phyloP scores from a whole-genome alignment of 106 monocot species.

The Hemerocallis citrina region DNA sequence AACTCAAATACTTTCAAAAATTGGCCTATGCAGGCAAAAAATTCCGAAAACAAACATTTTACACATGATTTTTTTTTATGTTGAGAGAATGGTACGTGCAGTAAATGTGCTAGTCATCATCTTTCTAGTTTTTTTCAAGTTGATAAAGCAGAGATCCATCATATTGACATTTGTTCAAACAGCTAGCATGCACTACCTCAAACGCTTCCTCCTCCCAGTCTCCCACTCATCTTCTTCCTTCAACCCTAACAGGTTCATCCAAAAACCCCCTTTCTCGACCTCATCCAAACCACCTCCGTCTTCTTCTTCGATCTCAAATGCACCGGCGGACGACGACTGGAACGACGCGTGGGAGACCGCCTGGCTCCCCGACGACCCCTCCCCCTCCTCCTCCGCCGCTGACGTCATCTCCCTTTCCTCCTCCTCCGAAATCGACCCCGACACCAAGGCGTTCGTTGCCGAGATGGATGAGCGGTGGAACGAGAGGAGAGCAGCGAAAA shows the following conservation, averaged over 20 bases:
- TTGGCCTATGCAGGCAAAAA: too few relatives aligned
- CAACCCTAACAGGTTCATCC: not conserved
- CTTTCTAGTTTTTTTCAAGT: too few relatives aligned
- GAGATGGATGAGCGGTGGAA: conserved; percentile 97
- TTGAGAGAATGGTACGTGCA: too few relatives aligned
- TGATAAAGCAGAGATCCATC: too few relatives aligned
- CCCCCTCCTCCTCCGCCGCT: conserved; percentile 27
- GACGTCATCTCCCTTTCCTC: conserved; percentile 22
- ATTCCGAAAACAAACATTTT: too few relatives aligned
- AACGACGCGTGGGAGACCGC: conserved; percentile 92
- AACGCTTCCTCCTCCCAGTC: not conserved
- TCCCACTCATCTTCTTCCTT: not conserved
- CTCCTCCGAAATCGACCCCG: conserved; percentile 43
- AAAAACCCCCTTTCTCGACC: not conserved
- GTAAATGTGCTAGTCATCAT: too few relatives aligned
- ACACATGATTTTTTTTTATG: too few relatives aligned
- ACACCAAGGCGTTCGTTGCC: conserved; percentile 89
- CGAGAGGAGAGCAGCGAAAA: conserved; percentile 46
- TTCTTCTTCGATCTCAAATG: not conserved
- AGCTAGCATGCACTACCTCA: not conserved
- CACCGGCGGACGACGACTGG: conserved; percentile 65
- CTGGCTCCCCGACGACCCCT: conserved; percentile 67
- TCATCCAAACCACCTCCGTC: not conserved
- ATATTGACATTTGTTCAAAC: conserved; percentile 10
- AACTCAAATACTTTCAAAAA: too few relatives aligned